Conservation (phyloP, 331 rosid genomes). For the Prunus yedoensis region DNA sequence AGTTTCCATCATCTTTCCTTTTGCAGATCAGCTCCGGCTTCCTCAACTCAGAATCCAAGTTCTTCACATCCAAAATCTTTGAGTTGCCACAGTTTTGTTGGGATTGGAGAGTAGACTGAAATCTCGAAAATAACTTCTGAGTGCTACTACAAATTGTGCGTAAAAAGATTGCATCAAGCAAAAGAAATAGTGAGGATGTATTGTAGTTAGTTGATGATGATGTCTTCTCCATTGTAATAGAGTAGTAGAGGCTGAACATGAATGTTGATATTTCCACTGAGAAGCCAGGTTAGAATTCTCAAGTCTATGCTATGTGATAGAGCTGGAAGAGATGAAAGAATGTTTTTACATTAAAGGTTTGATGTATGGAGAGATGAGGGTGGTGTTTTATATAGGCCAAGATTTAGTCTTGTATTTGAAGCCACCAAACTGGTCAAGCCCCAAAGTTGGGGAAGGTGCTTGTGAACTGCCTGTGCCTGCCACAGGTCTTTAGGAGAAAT, state of each 20-base stretch:
- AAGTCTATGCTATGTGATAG: neutral
- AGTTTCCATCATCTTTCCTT: constrained; percentile 27
- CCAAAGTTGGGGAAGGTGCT: constrained; percentile 6
- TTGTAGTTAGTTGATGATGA: constrained; percentile 1
- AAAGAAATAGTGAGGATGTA: constrained; percentile 13
- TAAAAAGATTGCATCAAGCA: constrained; percentile 9
- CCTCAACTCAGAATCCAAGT: constrained; percentile 18
- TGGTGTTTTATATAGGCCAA: constrained; percentile 13
- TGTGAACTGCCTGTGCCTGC: neutral
- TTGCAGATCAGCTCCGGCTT: constrained; percentile 10
- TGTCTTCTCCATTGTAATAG: constrained; percentile 30
- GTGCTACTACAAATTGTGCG: neutral
- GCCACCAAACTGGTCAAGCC: constrained; percentile 1
- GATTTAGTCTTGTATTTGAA: constrained; percentile 14
- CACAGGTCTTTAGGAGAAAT: neutral
- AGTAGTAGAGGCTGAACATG: constrained; percentile 13
- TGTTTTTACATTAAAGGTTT: neutral
- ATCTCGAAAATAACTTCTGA: constrained; percentile 11
- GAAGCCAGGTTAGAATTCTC: constrained; percentile 1
- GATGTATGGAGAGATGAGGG: neutral
- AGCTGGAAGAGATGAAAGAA: neutral
- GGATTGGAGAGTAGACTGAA: constrained; percentile 29
- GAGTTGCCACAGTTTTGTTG: constrained; percentile 17
- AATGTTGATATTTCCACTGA: neutral
- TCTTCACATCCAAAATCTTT: constrained; percentile 19